Conservation (phyloP, 371 early-diverging fungal species). For the Mucor piriformis region DNA sequence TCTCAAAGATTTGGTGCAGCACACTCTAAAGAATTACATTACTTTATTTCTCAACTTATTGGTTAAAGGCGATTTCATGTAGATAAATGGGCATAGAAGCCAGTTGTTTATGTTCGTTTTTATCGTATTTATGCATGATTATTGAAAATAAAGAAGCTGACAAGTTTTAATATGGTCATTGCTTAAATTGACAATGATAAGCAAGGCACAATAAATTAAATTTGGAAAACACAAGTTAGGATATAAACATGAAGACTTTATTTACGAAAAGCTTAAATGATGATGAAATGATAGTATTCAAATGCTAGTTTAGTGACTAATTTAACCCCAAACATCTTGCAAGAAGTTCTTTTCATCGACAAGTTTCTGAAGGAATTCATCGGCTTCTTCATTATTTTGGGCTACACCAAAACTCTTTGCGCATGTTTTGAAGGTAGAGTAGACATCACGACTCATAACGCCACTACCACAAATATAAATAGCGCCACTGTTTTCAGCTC, state of each 20-base stretch:
- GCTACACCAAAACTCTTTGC: conserved; percentile 42
- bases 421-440: conserved; percentile 36
- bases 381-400: conserved; percentile 35
- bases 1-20: conserved; percentile 40
- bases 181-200: too few species aligned
- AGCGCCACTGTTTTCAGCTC: conserved; percentile 21
- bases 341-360: conserved; percentile 40
- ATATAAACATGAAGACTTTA: too few species aligned
- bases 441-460: conserved; percentile 52
- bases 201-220: too few species aligned
- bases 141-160: too few species aligned
- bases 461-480: conserved; percentile 52
- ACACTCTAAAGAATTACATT: conserved; percentile 29
- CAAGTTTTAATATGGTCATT: too few species aligned
- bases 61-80: conserved; percentile 42
- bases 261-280: too few species aligned
- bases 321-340: conserved; percentile 59
- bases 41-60: conserved; percentile 22
- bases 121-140: too few species aligned
- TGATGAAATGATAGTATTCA: too few species aligned
- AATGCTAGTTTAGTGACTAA: too few species aligned
- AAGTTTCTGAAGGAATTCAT: conserved; percentile 23
- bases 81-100: conserved; percentile 43
- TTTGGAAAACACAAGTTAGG: too few species aligned
- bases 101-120: too few species aligned